These are phyloP conservation scores for Phytophthora ramorum DNA, from an alignment of 352 stramenopile species.

Conservation along the genomic window DNA sequence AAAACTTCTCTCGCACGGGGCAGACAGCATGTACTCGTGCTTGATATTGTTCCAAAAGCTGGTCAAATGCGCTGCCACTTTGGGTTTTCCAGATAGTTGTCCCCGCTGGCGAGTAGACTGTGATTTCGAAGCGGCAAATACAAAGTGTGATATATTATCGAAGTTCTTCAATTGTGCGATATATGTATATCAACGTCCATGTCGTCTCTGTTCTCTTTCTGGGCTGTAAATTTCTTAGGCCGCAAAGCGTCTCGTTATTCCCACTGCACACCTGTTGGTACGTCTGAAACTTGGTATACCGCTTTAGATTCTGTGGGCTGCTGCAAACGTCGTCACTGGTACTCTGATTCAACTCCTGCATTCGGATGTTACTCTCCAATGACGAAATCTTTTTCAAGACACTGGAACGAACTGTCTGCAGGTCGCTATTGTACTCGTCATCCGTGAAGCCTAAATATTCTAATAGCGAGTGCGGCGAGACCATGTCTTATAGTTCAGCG, in stretches of 20 bases:
- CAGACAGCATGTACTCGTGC: conserved; percentile 71
- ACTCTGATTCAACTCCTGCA: conserved; percentile 18
- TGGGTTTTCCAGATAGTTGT: not conserved
- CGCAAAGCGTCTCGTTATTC: conserved; percentile 2
- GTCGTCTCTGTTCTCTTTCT: not conserved
- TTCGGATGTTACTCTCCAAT: not conserved
- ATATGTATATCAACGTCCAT: conserved; percentile 24
- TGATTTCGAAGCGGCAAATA: not conserved
- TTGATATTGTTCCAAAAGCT: conserved; percentile 58
- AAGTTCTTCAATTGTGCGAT: conserved; percentile 30
- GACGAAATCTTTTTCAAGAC: not conserved
- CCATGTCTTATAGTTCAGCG: conserved; percentile 38
- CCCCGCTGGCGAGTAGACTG: not conserved
- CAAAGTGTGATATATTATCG: conserved; percentile 1
- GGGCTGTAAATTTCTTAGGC: not conserved
- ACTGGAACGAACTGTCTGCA: conserved; percentile 8
- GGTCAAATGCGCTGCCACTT: conserved; percentile 47
- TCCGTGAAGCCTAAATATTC: conserved; percentile 8
- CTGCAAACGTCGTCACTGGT: not conserved
- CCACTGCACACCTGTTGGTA: conserved; percentile 9
- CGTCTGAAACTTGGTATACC: not conserved
- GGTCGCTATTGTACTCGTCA: conserved; percentile 8
- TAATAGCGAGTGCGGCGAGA: conserved; percentile 26
- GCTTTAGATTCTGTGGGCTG: not conserved
- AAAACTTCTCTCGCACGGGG: conserved; percentile 74